phyloP scores from a whole-genome alignment of 768 basidiomycete genomes.

The Coprinopsis marcescibilis region DNA sequence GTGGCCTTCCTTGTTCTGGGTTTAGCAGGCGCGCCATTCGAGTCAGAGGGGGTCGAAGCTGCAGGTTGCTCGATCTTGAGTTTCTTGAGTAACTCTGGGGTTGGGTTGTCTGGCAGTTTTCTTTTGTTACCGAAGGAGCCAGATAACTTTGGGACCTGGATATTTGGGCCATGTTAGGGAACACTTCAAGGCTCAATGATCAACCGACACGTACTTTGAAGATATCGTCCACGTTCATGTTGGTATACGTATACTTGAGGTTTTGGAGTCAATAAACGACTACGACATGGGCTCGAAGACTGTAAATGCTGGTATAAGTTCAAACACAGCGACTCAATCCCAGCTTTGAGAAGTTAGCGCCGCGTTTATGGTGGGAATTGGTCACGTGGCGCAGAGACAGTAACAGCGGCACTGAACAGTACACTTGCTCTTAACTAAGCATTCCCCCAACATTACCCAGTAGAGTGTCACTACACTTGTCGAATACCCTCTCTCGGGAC shows the following conservation, averaged over 20 bases:
- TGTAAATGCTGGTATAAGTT: too few relatives aligned
- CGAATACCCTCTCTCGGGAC: conserved; percentile 2
- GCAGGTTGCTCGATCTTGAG: conserved; percentile 50
- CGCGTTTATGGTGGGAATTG: conserved; percentile 2
- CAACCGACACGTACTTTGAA: conserved; percentile 40
- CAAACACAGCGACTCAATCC: too few relatives aligned
- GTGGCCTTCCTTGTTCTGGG: conserved; percentile 37
- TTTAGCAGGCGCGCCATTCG: conserved; percentile 16
- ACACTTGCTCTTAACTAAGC: not conserved
- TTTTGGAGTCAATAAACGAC: too few relatives aligned
- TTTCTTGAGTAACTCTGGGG: conserved; percentile 78
- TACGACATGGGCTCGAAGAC: too few relatives aligned
- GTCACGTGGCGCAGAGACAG: not conserved
- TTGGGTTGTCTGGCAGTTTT: conserved; percentile 70
- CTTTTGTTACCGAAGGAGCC: conserved; percentile 62
- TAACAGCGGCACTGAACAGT: not conserved
- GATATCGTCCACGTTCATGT: conserved; percentile 46
- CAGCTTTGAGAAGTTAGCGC: too few relatives aligned
- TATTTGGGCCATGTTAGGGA: not conserved
- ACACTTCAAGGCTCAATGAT: not conserved
- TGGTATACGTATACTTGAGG: not conserved
- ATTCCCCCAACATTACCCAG: not conserved
- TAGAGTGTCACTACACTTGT: not conserved
- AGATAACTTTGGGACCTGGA: conserved; percentile 63
- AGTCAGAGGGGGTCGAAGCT: conserved; percentile 6